Conservation (phyloP, 106 monocot genomes). For the Allium fistulosum region DNA sequence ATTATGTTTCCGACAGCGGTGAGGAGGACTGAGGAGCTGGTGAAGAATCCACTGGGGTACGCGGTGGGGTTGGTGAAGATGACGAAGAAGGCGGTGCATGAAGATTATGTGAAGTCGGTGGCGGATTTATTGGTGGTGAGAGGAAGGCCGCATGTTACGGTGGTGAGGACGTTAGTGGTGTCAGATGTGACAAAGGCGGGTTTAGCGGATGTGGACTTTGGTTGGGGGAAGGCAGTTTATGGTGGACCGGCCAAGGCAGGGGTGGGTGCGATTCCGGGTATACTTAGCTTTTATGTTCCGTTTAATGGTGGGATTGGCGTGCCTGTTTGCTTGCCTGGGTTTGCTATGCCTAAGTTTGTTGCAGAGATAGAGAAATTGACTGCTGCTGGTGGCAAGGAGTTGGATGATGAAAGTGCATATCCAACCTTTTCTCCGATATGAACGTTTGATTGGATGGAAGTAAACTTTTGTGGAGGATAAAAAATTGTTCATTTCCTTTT, state of each 20-base stretch:
- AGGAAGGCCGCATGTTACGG: constrained; percentile 39
- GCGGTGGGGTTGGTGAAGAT: constrained; percentile 10
- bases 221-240: constrained; percentile 59
- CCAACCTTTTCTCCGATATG: too few species aligned
- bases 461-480: too few species aligned
- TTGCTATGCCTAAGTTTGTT: too few species aligned
- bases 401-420: too few species aligned
- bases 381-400: too few species aligned
- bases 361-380: too few species aligned
- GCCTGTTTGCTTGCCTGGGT: too few species aligned
- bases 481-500: too few species aligned
- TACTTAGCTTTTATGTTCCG: too few species aligned
- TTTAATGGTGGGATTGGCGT: too few species aligned
- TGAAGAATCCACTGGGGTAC: too few species aligned
- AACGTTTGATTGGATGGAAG: too few species aligned
- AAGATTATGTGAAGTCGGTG: constrained; percentile 51
- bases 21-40: neutral
- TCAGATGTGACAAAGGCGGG: constrained; percentile 53
- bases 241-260: constrained; percentile 47
- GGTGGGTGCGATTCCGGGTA: constrained; percentile 15
- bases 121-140: constrained; percentile 49
- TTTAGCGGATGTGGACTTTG: constrained; percentile 38
- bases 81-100: constrained; percentile 34
- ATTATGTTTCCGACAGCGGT: neutral
- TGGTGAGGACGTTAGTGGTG: constrained; percentile 32